Evolutionary conservation across 1,284 basidiomycete species (phyloP), one percentile per base, ranked within the genome.

Genomic region (Neolentinus lepideus): DNA sequence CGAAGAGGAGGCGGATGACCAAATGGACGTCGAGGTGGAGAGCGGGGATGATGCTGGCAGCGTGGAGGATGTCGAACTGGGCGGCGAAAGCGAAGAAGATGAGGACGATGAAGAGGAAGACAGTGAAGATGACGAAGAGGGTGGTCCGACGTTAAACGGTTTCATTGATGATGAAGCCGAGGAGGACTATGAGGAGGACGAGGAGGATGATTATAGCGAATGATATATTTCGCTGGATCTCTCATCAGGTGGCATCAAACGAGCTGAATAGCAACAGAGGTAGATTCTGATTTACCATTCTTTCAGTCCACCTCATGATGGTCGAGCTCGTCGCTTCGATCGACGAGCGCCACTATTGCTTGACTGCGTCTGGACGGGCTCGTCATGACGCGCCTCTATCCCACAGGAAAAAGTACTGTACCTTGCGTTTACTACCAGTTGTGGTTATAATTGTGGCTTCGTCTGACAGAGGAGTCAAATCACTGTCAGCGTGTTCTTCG

Each of bases 141-240:
- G 77, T 4, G 66, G 68, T 24, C 81, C 67, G 59, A 75, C 63
- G 58, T 71, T 72, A 67, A 80, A 83, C 62, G 83, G 77, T 25
- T 82, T 83, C 57, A 78, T 83, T 33, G 83, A 85, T 59, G 85
- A 86, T 60, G 80, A 86, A 62, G 83, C 82, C 35, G 83, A 86
- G 52, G 85, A 84, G 58, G 77, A 79, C 60, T 75, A 77, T 50
- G 80, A 81, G 19, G 65, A 64, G n/a, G 82, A 84, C 25, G 81
- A 83, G 27, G 82, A 81, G 2, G 82, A 83, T 0, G 80, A 83
- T 19, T 81, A 74, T 16, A 52, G 51, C 33, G 50, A 70, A 71
- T 26, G 67, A 70, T 63, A 67, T 14, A 25, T 16, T 43, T n/a
- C 29, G 29, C 29, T 12, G 29, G 6, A 12, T 31, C 4, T 31